Conservation (phyloP, 2,329 filamentous ascomycete genomes). For the Thelonectria blattea region DNA sequence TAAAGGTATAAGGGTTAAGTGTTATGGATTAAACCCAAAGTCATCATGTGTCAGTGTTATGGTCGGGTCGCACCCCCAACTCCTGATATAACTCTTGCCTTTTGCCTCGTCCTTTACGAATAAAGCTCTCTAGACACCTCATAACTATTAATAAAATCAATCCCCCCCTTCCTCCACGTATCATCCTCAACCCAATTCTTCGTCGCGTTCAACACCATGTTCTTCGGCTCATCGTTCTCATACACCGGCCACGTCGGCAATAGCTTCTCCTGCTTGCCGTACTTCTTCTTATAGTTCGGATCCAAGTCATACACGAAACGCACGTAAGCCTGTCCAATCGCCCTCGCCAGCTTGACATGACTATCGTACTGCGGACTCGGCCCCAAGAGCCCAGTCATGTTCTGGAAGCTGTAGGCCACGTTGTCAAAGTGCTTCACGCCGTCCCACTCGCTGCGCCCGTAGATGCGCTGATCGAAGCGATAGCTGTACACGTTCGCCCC, state of each 20-base stretch:
- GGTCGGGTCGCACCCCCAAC: too few species aligned
- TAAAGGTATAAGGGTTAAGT: too few species aligned
- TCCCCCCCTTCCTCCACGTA: constrained; percentile 54
- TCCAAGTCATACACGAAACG: constrained; percentile 51
- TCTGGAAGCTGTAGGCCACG: constrained; percentile 58
- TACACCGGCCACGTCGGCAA: constrained; percentile 52
- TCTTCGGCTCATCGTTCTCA: constrained; percentile 45
- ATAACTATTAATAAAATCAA: constrained; percentile 39
- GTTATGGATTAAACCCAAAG: too few species aligned
- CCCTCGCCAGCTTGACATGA: constrained; percentile 43
- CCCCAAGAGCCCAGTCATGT: constrained; percentile 54
- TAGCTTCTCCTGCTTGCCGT: constrained; percentile 23
- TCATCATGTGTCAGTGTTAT: too few species aligned
- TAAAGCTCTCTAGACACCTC: constrained; percentile 36
- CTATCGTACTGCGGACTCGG: constrained; percentile 50
- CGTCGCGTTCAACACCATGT: constrained; percentile 54
- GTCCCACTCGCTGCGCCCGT: constrained; percentile 47
- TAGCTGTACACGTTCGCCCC: constrained; percentile 52
- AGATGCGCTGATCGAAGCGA: constrained; percentile 55
- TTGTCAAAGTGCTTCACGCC: constrained; percentile 56
- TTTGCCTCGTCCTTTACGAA: too few species aligned
- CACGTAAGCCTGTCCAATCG: constrained; percentile 50
- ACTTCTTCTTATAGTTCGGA: constrained; percentile 44
- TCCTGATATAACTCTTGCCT: too few species aligned
- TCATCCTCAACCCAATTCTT: constrained; percentile 53